Evolutionary conservation across 139 green algal species (phyloP), one percentile per base, ranked within the genome.

Genomic region (Medakamo hakoo): DNA sequence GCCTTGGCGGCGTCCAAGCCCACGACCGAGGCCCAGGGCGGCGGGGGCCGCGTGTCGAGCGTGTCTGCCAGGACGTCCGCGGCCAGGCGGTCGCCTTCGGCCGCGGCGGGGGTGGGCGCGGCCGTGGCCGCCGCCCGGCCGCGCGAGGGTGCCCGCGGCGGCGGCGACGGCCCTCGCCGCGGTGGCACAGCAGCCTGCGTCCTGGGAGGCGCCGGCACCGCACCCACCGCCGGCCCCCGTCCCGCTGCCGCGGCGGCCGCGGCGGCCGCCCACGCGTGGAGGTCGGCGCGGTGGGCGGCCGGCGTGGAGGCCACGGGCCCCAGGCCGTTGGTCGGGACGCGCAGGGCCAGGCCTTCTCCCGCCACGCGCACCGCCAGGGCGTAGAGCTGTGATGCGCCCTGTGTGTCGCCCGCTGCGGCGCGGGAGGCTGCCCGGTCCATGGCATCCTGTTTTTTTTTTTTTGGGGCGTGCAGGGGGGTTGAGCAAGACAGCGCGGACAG

Each of bases 11-110:
- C 55, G 0, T 49, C 24, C 32, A 92, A 68, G 3, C 84, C 86
- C 24, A 78, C 80, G 4, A 93, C 76, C 57, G 88, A 81, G 28
- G 80, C 74, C 82, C 85, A 93, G 0, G 60, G 69, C 18, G 86
- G 78, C 1, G 27, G 29, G 1, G 82, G 81, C 5, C 58, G 27
- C 1, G 48, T 56, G 49, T 88, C 80, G 66, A 93, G 61, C 3
- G 89, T 74, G 60, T 93, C 86, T 0, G 40, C 68, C 70, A 78
- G 29, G 2, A 92, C 77, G 2, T n/a, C n/a, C n/a, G n/a, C n/a
- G n/a, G n/a, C n/a, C n/a, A n/a, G n/a, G n/a, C 66, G 29, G 30
- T 71, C 60, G 1, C 66, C 60, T 30, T 65, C 66, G 19, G 57
- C 59, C 23, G 9, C 30, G 21, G 23, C 27, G 55, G 49, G 21